Evolutionary conservation across 768 basidiomycete species (phyloP).

Genomic region (Cystofilobasidium ferigula): DNA sequence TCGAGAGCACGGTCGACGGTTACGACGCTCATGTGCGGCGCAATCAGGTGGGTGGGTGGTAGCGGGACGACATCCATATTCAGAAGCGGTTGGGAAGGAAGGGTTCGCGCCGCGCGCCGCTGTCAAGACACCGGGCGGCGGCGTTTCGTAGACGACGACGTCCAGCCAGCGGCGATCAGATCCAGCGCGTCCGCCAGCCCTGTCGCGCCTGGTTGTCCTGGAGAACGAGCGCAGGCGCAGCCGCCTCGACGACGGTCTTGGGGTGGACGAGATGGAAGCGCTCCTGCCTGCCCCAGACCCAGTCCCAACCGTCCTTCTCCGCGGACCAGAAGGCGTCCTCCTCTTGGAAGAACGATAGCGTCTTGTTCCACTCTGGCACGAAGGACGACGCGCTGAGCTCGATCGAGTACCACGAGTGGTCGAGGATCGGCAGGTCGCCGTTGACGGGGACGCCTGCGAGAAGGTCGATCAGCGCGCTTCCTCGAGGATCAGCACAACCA

Average conservation of each 20-base stretch:
- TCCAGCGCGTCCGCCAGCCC: too few relatives aligned
- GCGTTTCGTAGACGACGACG: too few relatives aligned
- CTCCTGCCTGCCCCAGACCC: conserved; percentile 46
- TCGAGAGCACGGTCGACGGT: too few relatives aligned
- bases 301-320: conserved; percentile 43
- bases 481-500: conserved; percentile 34
- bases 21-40: too few relatives aligned
- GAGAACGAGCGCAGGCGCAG: not conserved
- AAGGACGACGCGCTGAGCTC: conserved; percentile 47
- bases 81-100: too few relatives aligned
- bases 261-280: conserved; percentile 42
- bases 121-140: too few relatives aligned
- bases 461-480: conserved; percentile 44
- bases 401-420: conserved; percentile 49
- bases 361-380: conserved; percentile 45
- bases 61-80: too few relatives aligned
- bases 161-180: not conserved
- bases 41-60: too few relatives aligned
- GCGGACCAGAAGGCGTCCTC: conserved; percentile 41
- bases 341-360: conserved; percentile 28
- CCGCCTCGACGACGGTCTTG: conserved; percentile 1
- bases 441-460: conserved; percentile 46
- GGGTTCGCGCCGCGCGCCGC: too few relatives aligned
- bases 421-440: conserved; percentile 45
- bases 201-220: not conserved